phyloP scores from a whole-genome alignment of 2,329 filamentous ascomycete genomes.

The Hypoxylon sp. region DNA sequence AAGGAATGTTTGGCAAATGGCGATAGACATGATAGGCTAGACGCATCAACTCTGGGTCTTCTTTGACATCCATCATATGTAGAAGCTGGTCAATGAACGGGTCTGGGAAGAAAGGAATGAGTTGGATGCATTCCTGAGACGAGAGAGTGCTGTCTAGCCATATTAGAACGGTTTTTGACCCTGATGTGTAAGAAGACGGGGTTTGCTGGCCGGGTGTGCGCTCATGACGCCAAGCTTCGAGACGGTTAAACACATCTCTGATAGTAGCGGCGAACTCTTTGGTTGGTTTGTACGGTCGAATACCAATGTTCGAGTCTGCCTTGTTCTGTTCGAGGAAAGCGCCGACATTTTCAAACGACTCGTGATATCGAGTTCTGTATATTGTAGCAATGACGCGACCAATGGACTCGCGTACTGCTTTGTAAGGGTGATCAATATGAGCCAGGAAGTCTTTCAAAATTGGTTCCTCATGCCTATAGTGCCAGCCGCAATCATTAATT shows the following conservation, averaged over 20 bases:
- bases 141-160: slow-evolving; percentile 95
- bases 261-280: slow-evolving; percentile 82
- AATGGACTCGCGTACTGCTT: slow-evolving; percentile 95
- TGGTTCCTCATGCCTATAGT: slow-evolving; percentile 91
- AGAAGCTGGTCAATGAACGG: slow-evolving; percentile 92
- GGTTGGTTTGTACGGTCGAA: slow-evolving; percentile 84
- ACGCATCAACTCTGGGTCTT: slow-evolving; percentile 94
- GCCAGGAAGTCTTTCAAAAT: slow-evolving; percentile 90
- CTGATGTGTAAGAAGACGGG: slow-evolving; percentile 93
- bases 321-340: slow-evolving; percentile 85
- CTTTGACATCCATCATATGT: slow-evolving; percentile 99
- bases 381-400: slow-evolving; percentile 90
- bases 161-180: slow-evolving; percentile 93
- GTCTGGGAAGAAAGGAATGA: slow-evolving; percentile 91
- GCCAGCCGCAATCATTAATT: slow-evolving; percentile 92
- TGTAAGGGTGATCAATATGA: slow-evolving; percentile 97
- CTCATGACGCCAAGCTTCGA: slow-evolving; percentile 90
- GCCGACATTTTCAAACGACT: slow-evolving; percentile 87
- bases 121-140: slow-evolving; percentile 91
- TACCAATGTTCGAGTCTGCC: slow-evolving; percentile 83
- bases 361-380: slow-evolving; percentile 92
- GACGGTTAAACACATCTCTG: slow-evolving; percentile 79
- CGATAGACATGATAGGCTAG: slow-evolving; percentile 97
- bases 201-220: slow-evolving; percentile 90
- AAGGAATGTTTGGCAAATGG: slow-evolving; percentile 94